Percentiles rank a stretch among this genome's conserved stretches.
phyloP scores from a whole-genome alignment of 305 asterid species.

The Rubia peregrina region DNA sequence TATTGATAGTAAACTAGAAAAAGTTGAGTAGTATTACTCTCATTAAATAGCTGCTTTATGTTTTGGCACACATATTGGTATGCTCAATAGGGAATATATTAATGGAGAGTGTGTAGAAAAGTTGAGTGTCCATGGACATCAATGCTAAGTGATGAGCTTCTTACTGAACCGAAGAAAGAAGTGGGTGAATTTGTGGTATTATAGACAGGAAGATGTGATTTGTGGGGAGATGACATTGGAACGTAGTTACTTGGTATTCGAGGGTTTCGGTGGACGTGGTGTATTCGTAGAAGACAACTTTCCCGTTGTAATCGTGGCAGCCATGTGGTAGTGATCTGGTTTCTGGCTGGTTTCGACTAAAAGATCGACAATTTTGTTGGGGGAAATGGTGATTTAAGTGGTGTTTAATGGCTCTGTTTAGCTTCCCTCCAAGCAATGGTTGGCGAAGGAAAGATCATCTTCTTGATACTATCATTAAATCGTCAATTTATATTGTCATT shows the following conservation, averaged over 20 bases:
- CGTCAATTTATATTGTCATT: too few species aligned
- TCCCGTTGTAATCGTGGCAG: constrained; percentile 13
- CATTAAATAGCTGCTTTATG: too few species aligned
- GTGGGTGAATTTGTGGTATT: constrained; percentile 21
- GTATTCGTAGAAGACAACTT: neutral
- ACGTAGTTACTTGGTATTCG: constrained; percentile 8
- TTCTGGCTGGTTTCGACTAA: constrained; percentile 18
- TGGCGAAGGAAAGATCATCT: too few species aligned
- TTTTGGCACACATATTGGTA: too few species aligned
- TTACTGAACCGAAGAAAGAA: constrained; percentile 27
- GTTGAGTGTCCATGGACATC: constrained; percentile 31
- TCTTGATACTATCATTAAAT: too few species aligned
- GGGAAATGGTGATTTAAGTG: constrained; percentile 18
- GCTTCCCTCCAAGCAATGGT: neutral
- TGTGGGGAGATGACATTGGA: constrained; percentile 16
- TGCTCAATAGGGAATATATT: constrained; percentile 27
- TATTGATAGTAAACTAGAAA: too few species aligned
- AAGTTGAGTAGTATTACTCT: too few species aligned
- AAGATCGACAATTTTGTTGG: constrained; percentile 21
- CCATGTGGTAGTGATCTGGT: constrained; percentile 23
- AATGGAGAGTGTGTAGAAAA: constrained; percentile 41
- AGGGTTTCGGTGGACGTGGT: constrained; percentile 16
- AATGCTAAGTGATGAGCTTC: constrained; percentile 31
- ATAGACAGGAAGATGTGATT: constrained; percentile 29
- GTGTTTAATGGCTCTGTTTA: constrained; percentile 13